Percentiles rank a stretch among this genome's conserved stretches.
Evolutionary conservation across 2,329 filamentous ascomycete genomes (phyloP).

Genomic region (Drechmeria coniospora): DNA sequence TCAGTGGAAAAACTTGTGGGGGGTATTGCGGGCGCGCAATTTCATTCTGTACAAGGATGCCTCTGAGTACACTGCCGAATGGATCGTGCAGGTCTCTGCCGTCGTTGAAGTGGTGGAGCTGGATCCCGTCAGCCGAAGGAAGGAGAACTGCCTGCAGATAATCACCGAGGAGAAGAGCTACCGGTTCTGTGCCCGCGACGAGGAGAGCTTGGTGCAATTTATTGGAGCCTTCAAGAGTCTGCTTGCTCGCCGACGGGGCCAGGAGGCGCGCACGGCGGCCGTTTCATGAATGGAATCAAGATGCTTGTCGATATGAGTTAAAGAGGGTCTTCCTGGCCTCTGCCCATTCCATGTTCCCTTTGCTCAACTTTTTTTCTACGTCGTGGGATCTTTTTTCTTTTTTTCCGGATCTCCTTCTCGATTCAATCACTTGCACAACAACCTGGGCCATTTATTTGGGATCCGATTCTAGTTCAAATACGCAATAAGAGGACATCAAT

Average conservation of each 20-base stretch:
- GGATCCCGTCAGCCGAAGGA: slow-evolving; percentile 71
- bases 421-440: too few relatives aligned
- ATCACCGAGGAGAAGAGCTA: slow-evolving; percentile 85
- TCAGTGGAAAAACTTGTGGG: slow-evolving; percentile 93
- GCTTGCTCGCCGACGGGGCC: slow-evolving; percentile 52
- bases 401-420: too few relatives aligned
- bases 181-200: slow-evolving; percentile 60
- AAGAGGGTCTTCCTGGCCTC: too few relatives aligned
- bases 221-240: slow-evolving; percentile 85
- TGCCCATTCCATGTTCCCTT: too few relatives aligned
- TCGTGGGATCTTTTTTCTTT: too few relatives aligned
- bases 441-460: too few relatives aligned
- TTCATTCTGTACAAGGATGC: slow-evolving; percentile 89
- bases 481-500: too few relatives aligned
- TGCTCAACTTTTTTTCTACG: too few relatives aligned
- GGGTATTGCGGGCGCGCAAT: slow-evolving; percentile 71
- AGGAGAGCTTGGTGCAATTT: slow-evolving; percentile 70
- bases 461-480: too few relatives aligned
- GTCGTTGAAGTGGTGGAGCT: slow-evolving; percentile 89
- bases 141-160: slow-evolving; percentile 76
- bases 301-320: too few relatives aligned
- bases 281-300: too few relatives aligned
- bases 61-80: slow-evolving; percentile 71
- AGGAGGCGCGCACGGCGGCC: slow-evolving; percentile 33
- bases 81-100: slow-evolving; percentile 62